Evolutionary conservation across 2,329 filamentous ascomycete genomes (phyloP).

Genomic region (Neofusicoccum ribis): DNA sequence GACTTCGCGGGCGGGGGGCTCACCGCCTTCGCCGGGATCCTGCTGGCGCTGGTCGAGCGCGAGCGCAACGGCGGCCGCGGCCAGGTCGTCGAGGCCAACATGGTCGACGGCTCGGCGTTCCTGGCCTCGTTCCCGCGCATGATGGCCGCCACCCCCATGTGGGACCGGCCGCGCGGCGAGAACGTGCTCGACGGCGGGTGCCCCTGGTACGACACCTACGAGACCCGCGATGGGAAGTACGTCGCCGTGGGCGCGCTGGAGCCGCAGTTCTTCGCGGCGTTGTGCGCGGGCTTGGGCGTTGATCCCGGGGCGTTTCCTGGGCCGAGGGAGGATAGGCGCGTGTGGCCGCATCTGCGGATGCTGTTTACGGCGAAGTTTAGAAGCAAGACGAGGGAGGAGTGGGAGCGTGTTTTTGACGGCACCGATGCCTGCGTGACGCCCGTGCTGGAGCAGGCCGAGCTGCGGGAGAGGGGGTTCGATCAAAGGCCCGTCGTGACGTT

Average conservation of each 20-base stretch:
- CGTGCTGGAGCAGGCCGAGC: slow-evolving; percentile 72
- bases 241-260: slow-evolving; percentile 89
- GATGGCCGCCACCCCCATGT: slow-evolving; percentile 62
- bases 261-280: slow-evolving; percentile 73
- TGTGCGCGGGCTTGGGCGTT: slow-evolving; percentile 69
- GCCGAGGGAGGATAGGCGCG: slow-evolving; percentile 58
- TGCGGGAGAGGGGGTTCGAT: slow-evolving; percentile 65
- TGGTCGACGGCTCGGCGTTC: slow-evolving; percentile 88
- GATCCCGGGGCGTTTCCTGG: slow-evolving; percentile 45
- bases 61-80: slow-evolving; percentile 62
- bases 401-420: slow-evolving; percentile 84
- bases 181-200: slow-evolving; percentile 83
- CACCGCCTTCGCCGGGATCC: slow-evolving; percentile 75
- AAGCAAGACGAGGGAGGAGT: slow-evolving; percentile 70
- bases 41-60: slow-evolving; percentile 74
- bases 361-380: slow-evolving; percentile 67
- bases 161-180: slow-evolving; percentile 64
- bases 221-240: slow-evolving; percentile 74
- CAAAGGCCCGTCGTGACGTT: slow-evolving; percentile 71
- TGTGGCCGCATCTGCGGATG: slow-evolving; percentile 67
- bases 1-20: slow-evolving; percentile 92
- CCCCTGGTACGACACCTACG: slow-evolving; percentile 88
- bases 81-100: slow-evolving; percentile 92
- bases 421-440: slow-evolving; percentile 94
- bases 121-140: slow-evolving; percentile 77